phyloP scores from a whole-genome alignment of 345 rosid species.

The Brassica incana region DNA sequence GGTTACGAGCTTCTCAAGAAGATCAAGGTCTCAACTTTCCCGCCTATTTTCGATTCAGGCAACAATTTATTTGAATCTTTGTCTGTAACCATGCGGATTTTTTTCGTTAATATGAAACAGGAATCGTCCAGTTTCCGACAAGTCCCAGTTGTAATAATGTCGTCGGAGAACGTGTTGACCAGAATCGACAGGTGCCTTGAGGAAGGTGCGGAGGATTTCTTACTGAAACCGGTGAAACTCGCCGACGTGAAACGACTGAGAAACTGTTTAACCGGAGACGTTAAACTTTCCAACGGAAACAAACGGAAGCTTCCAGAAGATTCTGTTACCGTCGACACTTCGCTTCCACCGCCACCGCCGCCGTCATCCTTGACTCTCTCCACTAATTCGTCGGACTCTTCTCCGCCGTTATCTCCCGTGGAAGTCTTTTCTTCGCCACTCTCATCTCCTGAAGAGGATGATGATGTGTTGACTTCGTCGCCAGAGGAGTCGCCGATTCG shows the following conservation, averaged over 20 bases:
- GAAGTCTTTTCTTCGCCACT: constrained; percentile 27
- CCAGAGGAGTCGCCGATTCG: constrained; percentile 35
- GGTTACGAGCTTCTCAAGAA: constrained; percentile 96
- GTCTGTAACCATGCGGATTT: neutral
- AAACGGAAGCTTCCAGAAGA: constrained; percentile 64
- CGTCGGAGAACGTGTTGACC: constrained; percentile 80
- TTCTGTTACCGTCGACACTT: constrained; percentile 30
- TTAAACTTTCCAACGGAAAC: constrained; percentile 34
- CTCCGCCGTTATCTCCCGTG: constrained; percentile 52
- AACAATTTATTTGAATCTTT: neutral
- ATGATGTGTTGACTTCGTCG: constrained; percentile 16
- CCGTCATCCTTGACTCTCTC: constrained; percentile 32
- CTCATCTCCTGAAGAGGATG: neutral
- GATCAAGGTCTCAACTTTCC: constrained; percentile 60
- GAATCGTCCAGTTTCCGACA: constrained; percentile 71
- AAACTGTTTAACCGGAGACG: constrained; percentile 52
- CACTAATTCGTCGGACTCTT: constrained; percentile 47
- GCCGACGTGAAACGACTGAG: constrained; percentile 79
- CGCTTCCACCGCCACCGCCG: constrained; percentile 35
- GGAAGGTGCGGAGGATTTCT: constrained; percentile 93
- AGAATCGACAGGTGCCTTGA: constrained; percentile 92
- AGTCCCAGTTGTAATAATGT: constrained; percentile 92
- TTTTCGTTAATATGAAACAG: constrained; percentile 37
- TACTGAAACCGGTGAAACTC: constrained; percentile 89
- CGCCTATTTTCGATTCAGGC: neutral